Evolutionary conservation across 352 stramenopile genomes (phyloP).

Genomic region (Phytophthora multivora): DNA sequence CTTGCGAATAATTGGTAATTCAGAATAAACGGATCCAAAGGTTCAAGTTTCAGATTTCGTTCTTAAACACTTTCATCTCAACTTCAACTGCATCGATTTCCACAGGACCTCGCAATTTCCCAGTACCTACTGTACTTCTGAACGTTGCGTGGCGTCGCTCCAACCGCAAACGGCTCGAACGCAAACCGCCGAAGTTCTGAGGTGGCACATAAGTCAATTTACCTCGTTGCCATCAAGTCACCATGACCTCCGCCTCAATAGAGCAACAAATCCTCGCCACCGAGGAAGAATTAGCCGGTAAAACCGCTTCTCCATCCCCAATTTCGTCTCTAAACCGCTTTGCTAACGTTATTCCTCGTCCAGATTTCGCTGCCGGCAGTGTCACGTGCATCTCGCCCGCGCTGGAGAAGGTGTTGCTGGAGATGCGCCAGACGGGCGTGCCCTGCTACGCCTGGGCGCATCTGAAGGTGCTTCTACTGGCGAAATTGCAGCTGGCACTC

Average conservation of each 20-base stretch:
- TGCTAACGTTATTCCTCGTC: background rate
- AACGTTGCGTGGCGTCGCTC: background rate
- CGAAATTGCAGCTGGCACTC: conserved; percentile 59
- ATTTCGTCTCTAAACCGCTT: background rate
- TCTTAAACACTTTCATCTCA: too few species aligned
- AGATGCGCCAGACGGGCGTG: conserved; percentile 73
- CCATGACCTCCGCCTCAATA: conserved; percentile 20
- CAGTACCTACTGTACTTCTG: background rate
- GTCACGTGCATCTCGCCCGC: conserved; percentile 50
- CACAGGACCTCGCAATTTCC: background rate
- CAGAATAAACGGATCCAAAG: background rate
- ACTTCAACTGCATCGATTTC: background rate
- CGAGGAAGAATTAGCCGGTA: conserved; percentile 72
- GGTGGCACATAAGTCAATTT: conserved; percentile 15
- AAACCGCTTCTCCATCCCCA: background rate
- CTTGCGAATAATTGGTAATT: background rate
- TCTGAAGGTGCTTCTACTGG: conserved; percentile 65
- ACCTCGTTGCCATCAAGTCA: background rate
- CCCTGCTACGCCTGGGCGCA: conserved; percentile 76
- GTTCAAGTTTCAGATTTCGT: background rate
- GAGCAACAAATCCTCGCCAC: conserved; percentile 72
- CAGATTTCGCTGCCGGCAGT: conserved; percentile 61
- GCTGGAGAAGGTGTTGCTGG: conserved; percentile 64
- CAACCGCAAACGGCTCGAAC: background rate
- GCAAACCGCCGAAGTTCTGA: conserved; percentile 4